Base-by-base conservation (phyloP, 139 green algal species). In the Volvox africanus region DNA sequence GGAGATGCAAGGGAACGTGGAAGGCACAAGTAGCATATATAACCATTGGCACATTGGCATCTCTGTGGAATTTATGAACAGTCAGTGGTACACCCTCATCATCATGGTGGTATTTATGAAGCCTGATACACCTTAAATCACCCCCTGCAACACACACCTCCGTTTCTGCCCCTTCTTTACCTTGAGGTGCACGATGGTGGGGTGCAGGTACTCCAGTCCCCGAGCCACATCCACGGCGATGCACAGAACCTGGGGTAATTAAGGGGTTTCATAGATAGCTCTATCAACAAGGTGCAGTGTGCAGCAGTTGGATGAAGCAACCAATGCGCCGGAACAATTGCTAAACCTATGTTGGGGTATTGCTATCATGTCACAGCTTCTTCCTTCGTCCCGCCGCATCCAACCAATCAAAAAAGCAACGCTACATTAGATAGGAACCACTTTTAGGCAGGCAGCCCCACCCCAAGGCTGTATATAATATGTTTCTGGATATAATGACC, bases 121-220 rank as follows among this genome's bases (percentile, higher is more conserved):
- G 24, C 26, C 73, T 80, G 2, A 28, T n/a, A n/a, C n/a, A n/a
- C n/a, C 67, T 75, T 28, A 26, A 11, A 28, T 32, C 67, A n/a
- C 67, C 67, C 67, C 13, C 1, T 35, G 19, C 18, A 22, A 21
- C 21, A n/a, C 30, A 61, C 30, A 28, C 32, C 76, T 36, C n/a
- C n/a, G 1, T 1, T 44, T 32, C 73, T 36, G 28, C 73, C 28
- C 73, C 73, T 33, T 21, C 78, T 22, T 0, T 32, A 85, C 79
- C 83, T 88, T 88, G 62, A 88, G 65, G 83, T 88, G 83, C 65
- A 62, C 62, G 83, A 88, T 88, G 83, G 83, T 80, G 65, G 83
- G 83, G 83, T 88, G 83, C 26, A 79, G 36, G 83, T 88, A 88
- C 83, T 36, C n/a, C 61, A 88, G 83, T 12, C 62, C 83, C 0